phyloP scores from a whole-genome alignment of 306 rosid genomes.

The Lotus japonicus region DNA sequence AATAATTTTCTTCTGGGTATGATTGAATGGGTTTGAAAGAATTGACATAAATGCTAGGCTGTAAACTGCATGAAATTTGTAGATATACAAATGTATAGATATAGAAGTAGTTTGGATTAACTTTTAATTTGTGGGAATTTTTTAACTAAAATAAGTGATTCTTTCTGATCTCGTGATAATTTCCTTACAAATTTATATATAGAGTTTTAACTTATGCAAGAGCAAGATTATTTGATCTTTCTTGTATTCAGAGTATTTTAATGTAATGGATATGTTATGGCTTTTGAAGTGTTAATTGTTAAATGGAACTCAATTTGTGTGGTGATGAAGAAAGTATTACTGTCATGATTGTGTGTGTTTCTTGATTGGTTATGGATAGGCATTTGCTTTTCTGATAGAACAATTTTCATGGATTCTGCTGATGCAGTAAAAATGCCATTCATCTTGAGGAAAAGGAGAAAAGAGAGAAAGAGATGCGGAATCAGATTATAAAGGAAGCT shows the following conservation, averaged over 20 bases:
- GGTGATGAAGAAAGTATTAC: not conserved
- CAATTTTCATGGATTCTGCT: not conserved
- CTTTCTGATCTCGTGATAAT: too few species aligned
- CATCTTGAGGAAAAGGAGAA: slow-evolving; percentile 87
- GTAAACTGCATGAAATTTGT: not conserved
- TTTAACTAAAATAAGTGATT: too few species aligned
- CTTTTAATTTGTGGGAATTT: too few species aligned
- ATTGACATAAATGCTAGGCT: not conserved
- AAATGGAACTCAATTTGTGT: not conserved
- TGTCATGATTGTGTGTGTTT: not conserved
- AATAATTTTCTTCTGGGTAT: too few species aligned
- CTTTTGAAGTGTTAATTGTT: not conserved
- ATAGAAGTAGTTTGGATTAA: not conserved
- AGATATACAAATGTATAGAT: not conserved
- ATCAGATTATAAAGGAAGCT: slow-evolving; percentile 81
- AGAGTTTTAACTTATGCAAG: too few species aligned
- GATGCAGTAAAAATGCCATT: slow-evolving; percentile 61
- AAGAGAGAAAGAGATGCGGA: slow-evolving; percentile 74
- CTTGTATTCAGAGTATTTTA: too few species aligned
- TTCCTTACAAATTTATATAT: too few species aligned
- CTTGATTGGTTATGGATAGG: not conserved
- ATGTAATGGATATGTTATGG: not conserved
- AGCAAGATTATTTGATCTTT: too few species aligned
- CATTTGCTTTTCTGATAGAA: not conserved
- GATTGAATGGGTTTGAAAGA: not conserved